Conservation (phyloP, 179 eudicot species). For the Silene coronaria region DNA sequence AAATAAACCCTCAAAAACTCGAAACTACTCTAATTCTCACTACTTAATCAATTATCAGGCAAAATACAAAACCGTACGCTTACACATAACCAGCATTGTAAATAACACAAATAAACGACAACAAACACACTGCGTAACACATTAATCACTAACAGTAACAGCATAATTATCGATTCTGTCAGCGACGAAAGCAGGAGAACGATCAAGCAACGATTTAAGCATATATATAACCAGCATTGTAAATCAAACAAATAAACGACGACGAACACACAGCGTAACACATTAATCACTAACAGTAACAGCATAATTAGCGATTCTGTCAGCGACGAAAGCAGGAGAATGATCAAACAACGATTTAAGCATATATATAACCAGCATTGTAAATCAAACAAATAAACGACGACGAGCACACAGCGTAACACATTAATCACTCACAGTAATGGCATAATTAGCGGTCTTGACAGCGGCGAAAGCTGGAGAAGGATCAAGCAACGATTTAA, state of each 20-base stretch:
- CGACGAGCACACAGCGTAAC: not conserved
- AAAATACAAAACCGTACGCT: too few species aligned
- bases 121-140: not conserved
- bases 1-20: not conserved
- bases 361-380: too few species aligned
- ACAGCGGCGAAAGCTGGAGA: conserved; percentile 35
- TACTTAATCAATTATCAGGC: too few species aligned
- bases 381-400: too few species aligned
- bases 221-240: too few species aligned
- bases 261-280: not conserved
- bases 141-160: conserved; percentile 2
- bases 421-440: conserved; percentile 5
- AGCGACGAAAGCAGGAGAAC: conserved; percentile 37
- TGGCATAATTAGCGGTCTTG: not conserved
- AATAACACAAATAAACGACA: too few species aligned
- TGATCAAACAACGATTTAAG: conserved; percentile 58
- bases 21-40: not conserved
- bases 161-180: not conserved
- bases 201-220: conserved; percentile 69
- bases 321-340: conserved; percentile 37
- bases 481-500: conserved; percentile 71
- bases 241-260: too few species aligned
- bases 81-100: too few species aligned
- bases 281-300: not conserved
- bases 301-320: not conserved